Conservation (phyloP, 73 alveolate species). For the Paramecium octaurelia region DNA sequence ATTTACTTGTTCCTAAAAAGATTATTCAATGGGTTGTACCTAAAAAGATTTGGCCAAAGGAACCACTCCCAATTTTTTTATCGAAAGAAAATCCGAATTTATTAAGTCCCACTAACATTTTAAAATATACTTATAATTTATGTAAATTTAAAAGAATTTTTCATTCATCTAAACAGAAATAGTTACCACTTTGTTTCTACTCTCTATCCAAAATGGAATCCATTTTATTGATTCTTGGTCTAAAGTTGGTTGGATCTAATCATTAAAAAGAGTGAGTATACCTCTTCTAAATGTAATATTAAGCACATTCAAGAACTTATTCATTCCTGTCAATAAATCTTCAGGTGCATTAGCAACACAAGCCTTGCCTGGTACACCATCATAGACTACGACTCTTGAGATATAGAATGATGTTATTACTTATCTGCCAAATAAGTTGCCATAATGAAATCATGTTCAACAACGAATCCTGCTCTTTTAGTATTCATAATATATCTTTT, state of each 20-base stretch:
- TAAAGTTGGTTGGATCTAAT: conserved; percentile 93
- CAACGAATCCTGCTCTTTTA: conserved; percentile 94
- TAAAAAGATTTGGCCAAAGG: conserved; percentile 9
- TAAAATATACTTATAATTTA: background rate
- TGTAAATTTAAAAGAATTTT: background rate
- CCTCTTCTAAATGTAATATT: conserved; percentile 95
- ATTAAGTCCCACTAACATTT: background rate
- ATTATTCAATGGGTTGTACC: background rate
- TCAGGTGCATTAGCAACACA: conserved; percentile 90
- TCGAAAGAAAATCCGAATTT: background rate
- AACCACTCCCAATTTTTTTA: conserved; percentile 36
- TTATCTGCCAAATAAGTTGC: conserved; percentile 98
- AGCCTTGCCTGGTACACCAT: conserved; percentile 91
- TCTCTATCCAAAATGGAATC: conserved; percentile 96
- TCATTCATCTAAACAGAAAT: conserved; percentile 91
- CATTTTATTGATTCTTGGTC: conserved; percentile 98
- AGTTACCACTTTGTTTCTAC: conserved; percentile 92
- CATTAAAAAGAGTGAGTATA: background rate
- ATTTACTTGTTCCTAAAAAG: background rate
- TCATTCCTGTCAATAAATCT: conserved; percentile 96
- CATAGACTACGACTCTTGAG: conserved; percentile 87
- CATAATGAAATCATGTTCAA: conserved; percentile 99
- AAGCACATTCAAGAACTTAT: conserved; percentile 92
- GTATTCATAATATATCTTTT: conserved; percentile 91
- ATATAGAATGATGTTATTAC: conserved; percentile 77